A percentile compares a stretch with the other conserved stretches of the same genome.
Evolutionary conservation across 768 basidiomycete species (phyloP).

Genomic region (Mycena floridula): DNA sequence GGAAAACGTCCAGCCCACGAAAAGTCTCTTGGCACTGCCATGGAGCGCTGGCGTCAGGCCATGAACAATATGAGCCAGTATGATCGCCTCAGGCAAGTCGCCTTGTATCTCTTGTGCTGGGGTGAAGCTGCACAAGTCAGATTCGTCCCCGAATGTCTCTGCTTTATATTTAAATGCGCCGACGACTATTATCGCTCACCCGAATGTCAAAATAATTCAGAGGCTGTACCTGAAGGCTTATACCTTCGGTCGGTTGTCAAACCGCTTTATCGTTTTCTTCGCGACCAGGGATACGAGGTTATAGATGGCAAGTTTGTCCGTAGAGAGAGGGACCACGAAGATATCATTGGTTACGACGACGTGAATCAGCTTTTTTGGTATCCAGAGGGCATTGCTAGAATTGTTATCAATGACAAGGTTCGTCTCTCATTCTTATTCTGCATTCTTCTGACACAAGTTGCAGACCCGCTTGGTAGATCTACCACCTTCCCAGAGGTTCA

Average conservation of each 20-base stretch:
- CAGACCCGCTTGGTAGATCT: conserved; percentile 90
- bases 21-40: conserved; percentile 70
- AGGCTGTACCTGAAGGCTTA: conserved; percentile 92
- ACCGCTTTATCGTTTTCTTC: conserved; percentile 92
- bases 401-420: conserved; percentile 85
- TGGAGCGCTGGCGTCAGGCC: conserved; percentile 92
- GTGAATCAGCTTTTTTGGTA: conserved; percentile 99
- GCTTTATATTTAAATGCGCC: conserved; percentile 99
- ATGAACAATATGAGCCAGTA: conserved; percentile 99
- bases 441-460: not conserved
- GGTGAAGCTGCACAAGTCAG: conserved; percentile 97
- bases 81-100: conserved; percentile 93
- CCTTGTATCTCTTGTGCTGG: conserved; percentile 93
- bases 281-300: conserved; percentile 97
- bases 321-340: conserved; percentile 87
- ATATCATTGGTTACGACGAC: conserved; percentile 98
- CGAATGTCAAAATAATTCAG: conserved; percentile 92
- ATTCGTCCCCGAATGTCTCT: conserved; percentile 93
- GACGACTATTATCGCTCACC: conserved; percentile 99
- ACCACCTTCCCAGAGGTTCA: conserved; percentile 86
- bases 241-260: conserved; percentile 89
- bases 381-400: conserved; percentile 94
- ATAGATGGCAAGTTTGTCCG: conserved; percentile 92
- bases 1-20: conserved; percentile 47
- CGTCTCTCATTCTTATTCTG: conserved; percentile 1